Evolutionary conservation across 345 rosid species (phyloP).

Genomic region (Eucalyptus erythrocorys): DNA sequence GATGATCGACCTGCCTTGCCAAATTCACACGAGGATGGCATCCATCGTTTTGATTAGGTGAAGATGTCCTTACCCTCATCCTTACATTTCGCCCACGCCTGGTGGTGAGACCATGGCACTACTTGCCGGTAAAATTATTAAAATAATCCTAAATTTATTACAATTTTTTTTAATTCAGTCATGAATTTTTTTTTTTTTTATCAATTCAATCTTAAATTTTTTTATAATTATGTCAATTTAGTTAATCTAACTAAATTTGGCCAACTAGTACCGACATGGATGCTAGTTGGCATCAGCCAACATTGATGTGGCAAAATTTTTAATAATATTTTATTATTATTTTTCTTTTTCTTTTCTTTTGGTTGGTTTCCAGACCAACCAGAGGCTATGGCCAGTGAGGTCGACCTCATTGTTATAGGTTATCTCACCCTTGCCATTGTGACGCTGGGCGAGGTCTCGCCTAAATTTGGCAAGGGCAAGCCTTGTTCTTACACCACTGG

Average conservation of each 20-base stretch:
- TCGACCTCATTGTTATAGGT: accelerated
- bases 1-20: background rate
- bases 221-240: too few relatives aligned
- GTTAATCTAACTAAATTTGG: too few relatives aligned
- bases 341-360: too few relatives aligned
- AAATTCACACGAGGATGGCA: background rate
- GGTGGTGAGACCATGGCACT: background rate
- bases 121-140: too few relatives aligned
- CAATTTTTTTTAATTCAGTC: too few relatives aligned
- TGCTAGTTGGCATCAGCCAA: accelerated
- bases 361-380: accelerated
- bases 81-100: background rate
- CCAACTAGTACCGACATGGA: accelerated
- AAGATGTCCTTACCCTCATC: background rate
- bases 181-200: too few relatives aligned
- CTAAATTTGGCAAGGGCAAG: too few relatives aligned
- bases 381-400: too few relatives aligned
- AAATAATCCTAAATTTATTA: too few relatives aligned
- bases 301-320: accelerated
- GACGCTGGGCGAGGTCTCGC: accelerated
- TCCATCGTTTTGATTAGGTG: background rate
- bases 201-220: accelerated
- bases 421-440: accelerated
- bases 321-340: too few relatives aligned
- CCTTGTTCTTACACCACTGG: too few relatives aligned